phyloP scores from a whole-genome alignment of 257 asterid genomes.

The Salvia hispanica region DNA sequence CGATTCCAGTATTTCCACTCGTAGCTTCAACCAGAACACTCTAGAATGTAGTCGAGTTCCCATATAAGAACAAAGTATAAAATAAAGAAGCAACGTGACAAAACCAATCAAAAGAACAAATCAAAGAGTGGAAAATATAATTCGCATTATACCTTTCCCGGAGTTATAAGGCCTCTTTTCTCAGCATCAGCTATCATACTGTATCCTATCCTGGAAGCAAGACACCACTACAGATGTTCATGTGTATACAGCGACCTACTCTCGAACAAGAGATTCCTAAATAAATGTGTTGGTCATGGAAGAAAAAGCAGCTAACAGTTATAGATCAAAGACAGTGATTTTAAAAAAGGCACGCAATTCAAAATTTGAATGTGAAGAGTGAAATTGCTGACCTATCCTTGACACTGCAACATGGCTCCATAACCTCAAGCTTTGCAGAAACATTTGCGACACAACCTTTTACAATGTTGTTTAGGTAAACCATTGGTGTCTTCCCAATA shows the following conservation, averaged over 20 bases:
- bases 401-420: constrained; percentile 97
- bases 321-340: background rate
- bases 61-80: constrained; percentile 13
- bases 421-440: constrained; percentile 83
- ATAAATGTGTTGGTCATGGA: background rate
- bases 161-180: constrained; percentile 73
- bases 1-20: constrained; percentile 98
- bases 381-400: constrained; percentile 72
- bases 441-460: constrained; percentile 75
- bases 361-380: constrained; percentile 9
- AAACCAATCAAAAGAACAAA: background rate
- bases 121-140: background rate
- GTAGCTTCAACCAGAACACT: constrained; percentile 92
- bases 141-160: constrained; percentile 67
- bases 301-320: background rate
- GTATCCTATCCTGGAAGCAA: constrained; percentile 74
- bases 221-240: constrained; percentile 12
- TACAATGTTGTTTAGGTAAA: constrained; percentile 65
- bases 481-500: constrained; percentile 91
- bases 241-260: background rate
- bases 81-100: background rate
- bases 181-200: constrained; percentile 90
- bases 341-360: background rate
- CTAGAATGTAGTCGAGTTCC: constrained; percentile 41
- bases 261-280: background rate